Evolutionary conservation across 371 early-diverging fungal genomes (phyloP).

Genomic region (Entomophthora muscae): DNA sequence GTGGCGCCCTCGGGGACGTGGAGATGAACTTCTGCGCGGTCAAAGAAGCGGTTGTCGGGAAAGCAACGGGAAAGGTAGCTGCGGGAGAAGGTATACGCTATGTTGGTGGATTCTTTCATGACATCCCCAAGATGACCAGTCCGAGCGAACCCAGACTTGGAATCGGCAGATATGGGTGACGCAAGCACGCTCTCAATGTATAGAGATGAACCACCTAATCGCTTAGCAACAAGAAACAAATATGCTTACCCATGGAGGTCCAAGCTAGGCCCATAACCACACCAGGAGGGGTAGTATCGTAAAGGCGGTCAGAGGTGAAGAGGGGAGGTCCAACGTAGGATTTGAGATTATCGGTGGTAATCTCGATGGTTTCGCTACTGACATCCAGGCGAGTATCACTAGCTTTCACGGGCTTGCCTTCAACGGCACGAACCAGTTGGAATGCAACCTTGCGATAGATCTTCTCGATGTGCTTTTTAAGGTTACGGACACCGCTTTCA

Average conservation of each 20-base stretch:
- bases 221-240: not conserved
- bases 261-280: constrained; percentile 94
- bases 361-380: constrained; percentile 30
- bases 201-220: constrained; percentile 68
- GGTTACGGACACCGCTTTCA: constrained; percentile 90
- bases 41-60: constrained; percentile 80
- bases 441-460: constrained; percentile 92
- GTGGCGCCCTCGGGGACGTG: constrained; percentile 97
- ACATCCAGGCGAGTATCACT: constrained; percentile 20
- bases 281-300: constrained; percentile 76
- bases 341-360: constrained; percentile 49
- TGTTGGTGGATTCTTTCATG: constrained; percentile 92
- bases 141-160: constrained; percentile 43
- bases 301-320: constrained; percentile 76
- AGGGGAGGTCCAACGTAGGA: constrained; percentile 85
- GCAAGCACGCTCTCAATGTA: constrained; percentile 91
- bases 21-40: constrained; percentile 72
- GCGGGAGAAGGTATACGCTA: constrained; percentile 87
- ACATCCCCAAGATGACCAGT: constrained; percentile 96
- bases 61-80: constrained; percentile 45
- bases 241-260: constrained; percentile 66
- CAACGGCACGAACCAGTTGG: constrained; percentile 48
- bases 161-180: constrained; percentile 35
- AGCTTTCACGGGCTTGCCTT: constrained; percentile 20
- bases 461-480: constrained; percentile 96